Percentiles rank a stretch among this genome's conserved stretches.
These are phyloP conservation scores for Chenopodium quinoa DNA, from an alignment of 148 eudicot genomes.

Conservation along the genomic window DNA sequence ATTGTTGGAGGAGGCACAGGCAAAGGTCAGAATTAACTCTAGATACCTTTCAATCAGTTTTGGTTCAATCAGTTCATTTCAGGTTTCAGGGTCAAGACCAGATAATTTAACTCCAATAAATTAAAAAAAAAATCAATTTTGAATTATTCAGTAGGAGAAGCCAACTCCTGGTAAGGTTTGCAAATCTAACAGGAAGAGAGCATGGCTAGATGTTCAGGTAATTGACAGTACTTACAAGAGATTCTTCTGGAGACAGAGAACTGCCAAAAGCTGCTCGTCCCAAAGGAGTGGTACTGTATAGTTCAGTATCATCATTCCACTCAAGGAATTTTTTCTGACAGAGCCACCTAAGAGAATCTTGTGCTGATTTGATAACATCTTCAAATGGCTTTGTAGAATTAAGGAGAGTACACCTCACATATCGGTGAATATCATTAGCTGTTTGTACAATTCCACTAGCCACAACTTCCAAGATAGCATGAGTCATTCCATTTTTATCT, in stretches of 20 bases:
- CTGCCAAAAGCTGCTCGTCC: conserved; percentile 98
- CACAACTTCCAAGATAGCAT: conserved; percentile 96
- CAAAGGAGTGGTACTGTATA: conserved; percentile 84
- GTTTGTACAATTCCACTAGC: conserved; percentile 98
- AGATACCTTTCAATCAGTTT: neutral
- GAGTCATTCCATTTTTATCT: conserved; percentile 99
- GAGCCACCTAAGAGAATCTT: conserved; percentile 92
- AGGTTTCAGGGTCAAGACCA: neutral
- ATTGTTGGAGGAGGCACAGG: neutral
- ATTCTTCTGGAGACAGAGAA: conserved; percentile 93
- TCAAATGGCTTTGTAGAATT: conserved; percentile 96
- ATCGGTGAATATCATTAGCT: conserved; percentile 91
- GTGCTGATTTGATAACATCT: conserved; percentile 96
- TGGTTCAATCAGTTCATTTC: neutral
- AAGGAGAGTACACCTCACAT: conserved; percentile 95
- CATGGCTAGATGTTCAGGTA: neutral
- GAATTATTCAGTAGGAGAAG: neutral
- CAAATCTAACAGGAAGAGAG: neutral
- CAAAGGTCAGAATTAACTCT: neutral
- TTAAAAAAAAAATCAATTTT: neutral
- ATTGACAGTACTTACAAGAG: conserved; percentile 59
- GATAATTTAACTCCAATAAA: neutral
- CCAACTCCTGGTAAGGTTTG: neutral
- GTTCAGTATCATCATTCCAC: conserved; percentile 93
- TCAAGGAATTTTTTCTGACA: conserved; percentile 90